These are phyloP conservation scores for Davidsoniella neocaledoniae DNA, from an alignment of 2,329 filamentous ascomycete species.

Conservation along the genomic window DNA sequence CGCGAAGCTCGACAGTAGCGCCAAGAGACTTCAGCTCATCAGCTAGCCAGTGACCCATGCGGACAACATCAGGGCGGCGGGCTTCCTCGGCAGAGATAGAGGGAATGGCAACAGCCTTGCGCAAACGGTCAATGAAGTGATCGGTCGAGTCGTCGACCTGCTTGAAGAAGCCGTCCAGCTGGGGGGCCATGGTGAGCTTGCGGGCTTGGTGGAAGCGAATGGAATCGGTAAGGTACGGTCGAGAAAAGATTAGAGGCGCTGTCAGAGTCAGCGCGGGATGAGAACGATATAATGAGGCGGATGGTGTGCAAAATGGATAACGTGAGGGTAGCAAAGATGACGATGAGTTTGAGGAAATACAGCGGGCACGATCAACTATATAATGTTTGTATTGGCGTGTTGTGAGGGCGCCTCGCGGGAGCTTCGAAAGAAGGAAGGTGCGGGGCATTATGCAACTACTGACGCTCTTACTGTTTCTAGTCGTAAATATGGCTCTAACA, in stretches of 20 bases:
- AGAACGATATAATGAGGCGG: slow-evolving; percentile 8
- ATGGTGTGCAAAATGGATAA: slow-evolving; percentile 6
- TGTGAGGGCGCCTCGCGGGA: slow-evolving; percentile 5
- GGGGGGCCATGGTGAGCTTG: slow-evolving; percentile 58
- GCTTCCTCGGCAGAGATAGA: slow-evolving; percentile 87
- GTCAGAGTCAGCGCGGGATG: neutral
- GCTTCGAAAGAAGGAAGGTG: slow-evolving; percentile 21
- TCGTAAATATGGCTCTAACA: too few relatives aligned
- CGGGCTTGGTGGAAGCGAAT: slow-evolving; percentile 42
- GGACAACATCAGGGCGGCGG: slow-evolving; percentile 78
- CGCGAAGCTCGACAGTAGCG: slow-evolving; percentile 71
- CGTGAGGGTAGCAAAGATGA: slow-evolving; percentile 9
- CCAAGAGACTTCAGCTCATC: slow-evolving; percentile 69
- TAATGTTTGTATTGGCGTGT: neutral
- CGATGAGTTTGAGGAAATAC: slow-evolving; percentile 12
- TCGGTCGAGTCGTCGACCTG: slow-evolving; percentile 69
- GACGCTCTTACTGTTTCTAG: neutral
- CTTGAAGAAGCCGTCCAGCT: slow-evolving; percentile 84
- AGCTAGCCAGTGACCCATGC: slow-evolving; percentile 87
- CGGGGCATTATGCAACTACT: slow-evolving; percentile 25
- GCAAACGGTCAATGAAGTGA: slow-evolving; percentile 75
- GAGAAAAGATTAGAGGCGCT: slow-evolving; percentile 13
- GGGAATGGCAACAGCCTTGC: slow-evolving; percentile 87
- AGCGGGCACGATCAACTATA: slow-evolving; percentile 8
- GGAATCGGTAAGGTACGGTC: slow-evolving; percentile 35